phyloP scores from a whole-genome alignment of 2,329 filamentous ascomycete genomes.

The Xylariaceae sp. region DNA sequence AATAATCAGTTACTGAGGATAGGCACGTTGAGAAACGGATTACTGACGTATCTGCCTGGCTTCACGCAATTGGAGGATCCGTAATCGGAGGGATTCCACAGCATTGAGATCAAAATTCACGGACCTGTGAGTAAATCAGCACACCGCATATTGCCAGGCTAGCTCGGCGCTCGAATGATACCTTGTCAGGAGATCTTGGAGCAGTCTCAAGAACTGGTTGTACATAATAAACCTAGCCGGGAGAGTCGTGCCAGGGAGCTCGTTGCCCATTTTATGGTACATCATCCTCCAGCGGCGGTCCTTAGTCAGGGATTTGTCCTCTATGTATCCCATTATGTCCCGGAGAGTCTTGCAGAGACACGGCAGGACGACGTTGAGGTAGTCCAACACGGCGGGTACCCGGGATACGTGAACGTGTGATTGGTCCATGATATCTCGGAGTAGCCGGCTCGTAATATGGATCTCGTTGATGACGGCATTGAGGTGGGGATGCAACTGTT shows the following conservation, averaged over 20 bases:
- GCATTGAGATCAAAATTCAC: conserved; percentile 59
- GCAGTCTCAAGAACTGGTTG: conserved; percentile 54
- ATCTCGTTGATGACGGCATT: conserved; percentile 52
- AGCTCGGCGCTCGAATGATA: conserved; percentile 30
- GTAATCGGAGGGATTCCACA: conserved; percentile 52
- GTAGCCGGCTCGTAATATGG: conserved; percentile 45
- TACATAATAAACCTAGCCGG: conserved; percentile 58
- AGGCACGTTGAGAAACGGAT: conserved; percentile 23
- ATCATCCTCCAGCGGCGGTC: conserved; percentile 60
- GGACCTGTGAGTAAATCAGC: conserved; percentile 40
- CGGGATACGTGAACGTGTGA: conserved; percentile 55
- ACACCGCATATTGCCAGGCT: not conserved
- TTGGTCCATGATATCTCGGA: conserved; percentile 58
- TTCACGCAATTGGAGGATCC: conserved; percentile 55
- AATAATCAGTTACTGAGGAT: conserved; percentile 7
- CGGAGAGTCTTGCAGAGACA: conserved; percentile 55
- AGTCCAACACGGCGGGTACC: conserved; percentile 54
- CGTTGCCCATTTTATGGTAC: conserved; percentile 58
- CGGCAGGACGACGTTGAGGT: conserved; percentile 60
- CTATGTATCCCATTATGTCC: conserved; percentile 56
- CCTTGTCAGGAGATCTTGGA: conserved; percentile 56
- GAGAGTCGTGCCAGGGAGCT: conserved; percentile 54
- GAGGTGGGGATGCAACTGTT: conserved; percentile 51
- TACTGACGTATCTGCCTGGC: conserved; percentile 56
- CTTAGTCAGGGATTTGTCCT: conserved; percentile 51